These are phyloP conservation scores for Aureobasidium sp. DNA, from an alignment of 2,329 filamentous ascomycete genomes.

Conservation along the genomic window DNA sequence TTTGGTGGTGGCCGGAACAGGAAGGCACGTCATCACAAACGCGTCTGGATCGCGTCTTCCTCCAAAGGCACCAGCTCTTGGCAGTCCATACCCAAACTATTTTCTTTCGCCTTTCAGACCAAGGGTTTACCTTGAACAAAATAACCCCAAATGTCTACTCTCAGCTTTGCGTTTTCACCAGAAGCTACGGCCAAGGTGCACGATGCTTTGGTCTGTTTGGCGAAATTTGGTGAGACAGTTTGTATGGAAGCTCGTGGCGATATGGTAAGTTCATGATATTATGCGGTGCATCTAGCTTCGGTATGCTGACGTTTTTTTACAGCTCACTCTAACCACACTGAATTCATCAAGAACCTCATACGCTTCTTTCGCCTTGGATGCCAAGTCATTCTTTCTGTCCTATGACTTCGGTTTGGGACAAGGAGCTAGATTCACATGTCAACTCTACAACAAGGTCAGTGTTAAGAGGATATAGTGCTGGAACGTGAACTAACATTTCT, in stretches of 20 bases:
- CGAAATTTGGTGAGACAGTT: conserved; percentile 73
- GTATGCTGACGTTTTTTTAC: background rate
- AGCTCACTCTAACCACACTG: conserved; percentile 67
- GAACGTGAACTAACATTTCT: background rate
- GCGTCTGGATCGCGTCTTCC: conserved; percentile 13
- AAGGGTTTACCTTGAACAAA: background rate
- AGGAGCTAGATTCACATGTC: conserved; percentile 56
- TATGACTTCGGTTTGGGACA: conserved; percentile 50
- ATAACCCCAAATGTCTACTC: conserved; percentile 31
- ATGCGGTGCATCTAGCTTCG: background rate
- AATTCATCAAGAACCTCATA: conserved; percentile 78
- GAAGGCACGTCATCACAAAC: conserved; percentile 3
- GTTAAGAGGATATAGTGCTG: too few relatives aligned
- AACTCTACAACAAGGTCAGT: conserved; percentile 60
- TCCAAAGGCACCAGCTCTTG: conserved; percentile 7
- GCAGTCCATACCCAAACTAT: background rate
- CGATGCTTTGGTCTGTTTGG: conserved; percentile 64
- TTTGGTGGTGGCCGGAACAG: background rate
- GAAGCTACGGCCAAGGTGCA: conserved; percentile 63
- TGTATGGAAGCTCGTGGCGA: conserved; percentile 64
- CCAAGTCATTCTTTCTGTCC: conserved; percentile 61
- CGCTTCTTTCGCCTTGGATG: conserved; percentile 60
- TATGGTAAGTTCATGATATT: conserved; percentile 39
- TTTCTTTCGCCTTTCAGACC: background rate
- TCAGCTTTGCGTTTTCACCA: conserved; percentile 66